These are phyloP conservation scores for Candida quercuum DNA, from an alignment of 805 yeast genomes.

Conservation along the genomic window DNA sequence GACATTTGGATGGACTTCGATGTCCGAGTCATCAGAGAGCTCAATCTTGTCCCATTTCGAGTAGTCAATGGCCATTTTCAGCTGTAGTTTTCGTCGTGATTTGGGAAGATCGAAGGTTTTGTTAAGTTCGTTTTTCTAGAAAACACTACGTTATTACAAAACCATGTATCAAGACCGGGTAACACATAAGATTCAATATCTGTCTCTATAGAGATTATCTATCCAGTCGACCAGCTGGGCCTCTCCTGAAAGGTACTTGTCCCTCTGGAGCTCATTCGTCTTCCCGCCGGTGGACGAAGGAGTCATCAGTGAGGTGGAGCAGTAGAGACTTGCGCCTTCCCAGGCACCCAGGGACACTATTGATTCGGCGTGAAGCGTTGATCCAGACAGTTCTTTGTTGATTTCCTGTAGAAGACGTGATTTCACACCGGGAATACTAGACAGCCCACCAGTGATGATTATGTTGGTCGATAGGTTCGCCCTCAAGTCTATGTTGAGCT, in stretches of 20 bases:
- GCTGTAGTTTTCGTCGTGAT: not conserved
- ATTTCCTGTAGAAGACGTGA: constrained; percentile 11
- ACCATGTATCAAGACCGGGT: not conserved
- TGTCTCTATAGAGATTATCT: constrained; percentile 8
- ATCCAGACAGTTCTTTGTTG: not conserved
- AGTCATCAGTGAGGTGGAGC: constrained; percentile 18
- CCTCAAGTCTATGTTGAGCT: constrained; percentile 14
- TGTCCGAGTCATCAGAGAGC: constrained; percentile 91
- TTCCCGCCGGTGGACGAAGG: constrained; percentile 4
- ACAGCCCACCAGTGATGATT: constrained; percentile 23
- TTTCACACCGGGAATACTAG: constrained; percentile 20
- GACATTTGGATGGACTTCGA: constrained; percentile 97
- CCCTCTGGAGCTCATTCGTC: constrained; percentile 16
- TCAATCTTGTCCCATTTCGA: constrained; percentile 98
- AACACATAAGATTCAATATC: not conserved
- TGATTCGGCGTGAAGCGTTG: not conserved
- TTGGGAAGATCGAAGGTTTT: not conserved
- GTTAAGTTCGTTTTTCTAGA: not conserved
- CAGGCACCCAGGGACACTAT: constrained; percentile 19
- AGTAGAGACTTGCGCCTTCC: constrained; percentile 23
- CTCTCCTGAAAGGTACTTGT: constrained; percentile 19
- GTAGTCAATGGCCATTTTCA: constrained; percentile 77
- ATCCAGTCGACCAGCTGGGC: constrained; percentile 16
- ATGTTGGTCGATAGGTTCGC: constrained; percentile 7
- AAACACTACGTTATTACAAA: not conserved